Conservation (phyloP, 2,329 filamentous ascomycete species). For the Arthrobotrys entomopaga region DNA sequence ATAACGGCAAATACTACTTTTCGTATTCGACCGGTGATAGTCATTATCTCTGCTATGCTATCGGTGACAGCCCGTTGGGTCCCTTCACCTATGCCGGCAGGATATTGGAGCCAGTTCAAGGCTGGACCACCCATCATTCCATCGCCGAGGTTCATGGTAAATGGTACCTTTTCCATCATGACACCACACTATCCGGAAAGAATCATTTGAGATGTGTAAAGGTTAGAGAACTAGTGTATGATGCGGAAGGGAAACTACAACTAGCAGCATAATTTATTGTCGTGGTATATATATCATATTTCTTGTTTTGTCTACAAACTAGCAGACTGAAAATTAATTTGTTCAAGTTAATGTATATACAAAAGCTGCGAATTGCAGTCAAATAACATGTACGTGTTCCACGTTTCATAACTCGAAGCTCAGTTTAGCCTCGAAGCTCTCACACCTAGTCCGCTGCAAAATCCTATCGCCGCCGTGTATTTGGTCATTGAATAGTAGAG, state of each 20-base stretch:
- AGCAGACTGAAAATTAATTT: too few species aligned
- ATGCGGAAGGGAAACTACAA: constrained; percentile 68
- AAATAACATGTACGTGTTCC: background rate
- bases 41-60: constrained; percentile 77
- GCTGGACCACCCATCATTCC: constrained; percentile 84
- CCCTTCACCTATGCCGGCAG: constrained; percentile 78
- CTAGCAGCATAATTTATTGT: constrained; percentile 12
- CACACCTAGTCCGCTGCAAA: too few species aligned
- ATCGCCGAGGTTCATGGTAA: constrained; percentile 77
- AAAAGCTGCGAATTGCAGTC: background rate
- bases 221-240: constrained; percentile 78
- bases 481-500: too few species aligned
- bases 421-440: too few species aligned
- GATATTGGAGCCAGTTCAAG: constrained; percentile 78
- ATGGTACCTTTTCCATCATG: constrained; percentile 82
- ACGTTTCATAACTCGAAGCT: too few species aligned
- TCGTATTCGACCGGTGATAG: constrained; percentile 82
- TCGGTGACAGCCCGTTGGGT: constrained; percentile 72
- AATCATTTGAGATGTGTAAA: constrained; percentile 79
- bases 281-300: too few species aligned
- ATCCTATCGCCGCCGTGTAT: too few species aligned
- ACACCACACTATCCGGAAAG: constrained; percentile 75
- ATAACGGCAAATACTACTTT: constrained; percentile 76
- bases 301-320: too few species aligned
- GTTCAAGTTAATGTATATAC: too few species aligned